Conservation (phyloP, 2,329 filamentous ascomycete genomes). For the Xylariaceae sp. region DNA sequence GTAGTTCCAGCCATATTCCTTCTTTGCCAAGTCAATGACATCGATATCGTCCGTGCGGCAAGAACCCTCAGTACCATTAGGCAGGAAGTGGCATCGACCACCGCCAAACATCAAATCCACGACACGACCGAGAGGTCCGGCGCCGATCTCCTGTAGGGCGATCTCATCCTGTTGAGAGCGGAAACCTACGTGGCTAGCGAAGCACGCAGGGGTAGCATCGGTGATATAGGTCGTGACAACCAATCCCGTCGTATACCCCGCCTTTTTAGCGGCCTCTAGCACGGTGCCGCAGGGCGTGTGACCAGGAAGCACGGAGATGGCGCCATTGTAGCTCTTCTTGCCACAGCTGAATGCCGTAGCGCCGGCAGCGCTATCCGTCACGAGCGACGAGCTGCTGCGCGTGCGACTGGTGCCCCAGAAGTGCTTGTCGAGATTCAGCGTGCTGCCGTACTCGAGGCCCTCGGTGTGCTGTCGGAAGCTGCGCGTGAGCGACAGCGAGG, state of each 20-base stretch:
- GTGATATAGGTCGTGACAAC: conserved; percentile 94
- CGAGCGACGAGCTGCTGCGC: conserved; percentile 72
- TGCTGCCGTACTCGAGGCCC: conserved; percentile 67
- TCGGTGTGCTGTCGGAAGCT: conserved; percentile 77
- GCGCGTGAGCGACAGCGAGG: conserved; percentile 79
- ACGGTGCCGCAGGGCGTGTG: conserved; percentile 84
- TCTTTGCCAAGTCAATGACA: conserved; percentile 64
- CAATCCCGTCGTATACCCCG: conserved; percentile 86
- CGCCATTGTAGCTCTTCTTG: conserved; percentile 92
- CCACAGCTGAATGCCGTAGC: conserved; percentile 94
- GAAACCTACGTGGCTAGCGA: conserved; percentile 78
- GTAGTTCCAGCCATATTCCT: conserved; percentile 75
- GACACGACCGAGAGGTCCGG: conserved; percentile 77
- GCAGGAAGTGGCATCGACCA: conserved; percentile 86
- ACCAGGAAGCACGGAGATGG: conserved; percentile 84
- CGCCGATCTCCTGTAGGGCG: conserved; percentile 84
- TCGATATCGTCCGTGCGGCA: conserved; percentile 78
- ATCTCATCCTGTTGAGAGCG: conserved; percentile 83
- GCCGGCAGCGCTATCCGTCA: conserved; percentile 95
- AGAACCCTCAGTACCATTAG: conserved; percentile 73
- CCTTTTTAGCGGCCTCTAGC: conserved; percentile 86
- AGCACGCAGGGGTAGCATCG: conserved; percentile 93
- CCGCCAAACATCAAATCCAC: conserved; percentile 93
- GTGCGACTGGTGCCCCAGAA: conserved; percentile 88
- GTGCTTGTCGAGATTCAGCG: conserved; percentile 76